Conservation (phyloP, 768 basidiomycete genomes). For the Hebeloma cylindrosporum region DNA sequence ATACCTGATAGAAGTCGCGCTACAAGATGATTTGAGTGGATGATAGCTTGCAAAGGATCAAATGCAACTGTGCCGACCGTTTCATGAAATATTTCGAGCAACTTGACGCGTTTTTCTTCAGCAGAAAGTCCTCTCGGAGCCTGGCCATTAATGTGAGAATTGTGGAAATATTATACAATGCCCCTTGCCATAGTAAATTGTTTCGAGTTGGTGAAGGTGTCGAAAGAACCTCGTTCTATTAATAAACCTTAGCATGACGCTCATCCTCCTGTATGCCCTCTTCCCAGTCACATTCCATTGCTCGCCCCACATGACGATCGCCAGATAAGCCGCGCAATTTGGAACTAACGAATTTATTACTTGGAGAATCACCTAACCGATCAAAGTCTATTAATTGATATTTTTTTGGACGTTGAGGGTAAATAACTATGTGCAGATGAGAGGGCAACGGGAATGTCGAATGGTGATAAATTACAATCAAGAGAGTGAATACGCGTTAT, state of each 20-base stretch:
- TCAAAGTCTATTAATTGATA: slow-evolving; percentile 4
- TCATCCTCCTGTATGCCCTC: too few relatives aligned
- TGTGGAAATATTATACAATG: neutral
- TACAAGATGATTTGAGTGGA: too few relatives aligned
- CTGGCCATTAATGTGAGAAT: slow-evolving; percentile 29
- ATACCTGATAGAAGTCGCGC: slow-evolving; percentile 29
- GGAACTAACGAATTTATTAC: too few relatives aligned
- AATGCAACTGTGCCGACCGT: slow-evolving; percentile 45
- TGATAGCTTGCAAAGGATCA: neutral
- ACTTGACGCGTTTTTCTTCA: slow-evolving; percentile 86
- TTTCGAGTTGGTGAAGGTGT: neutral
- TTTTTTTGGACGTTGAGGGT: slow-evolving; percentile 8
- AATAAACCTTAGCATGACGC: too few relatives aligned
- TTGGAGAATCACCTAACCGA: too few relatives aligned
- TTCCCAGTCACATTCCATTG: too few relatives aligned
- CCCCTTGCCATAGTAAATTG: slow-evolving; percentile 5
- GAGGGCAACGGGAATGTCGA: slow-evolving; percentile 10
- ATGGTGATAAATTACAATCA: slow-evolving; percentile 24
- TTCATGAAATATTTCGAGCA: slow-evolving; percentile 94
- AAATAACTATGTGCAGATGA: slow-evolving; percentile 17
- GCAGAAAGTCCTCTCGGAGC: slow-evolving; percentile 82
- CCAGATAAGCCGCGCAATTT: too few relatives aligned
- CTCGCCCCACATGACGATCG: too few relatives aligned
- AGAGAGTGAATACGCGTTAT: slow-evolving; percentile 16
- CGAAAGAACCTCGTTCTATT: too few relatives aligned